Base-by-base conservation (phyloP, 2,329 filamentous ascomycete species). In the Leptodontidium sp. region DNA sequence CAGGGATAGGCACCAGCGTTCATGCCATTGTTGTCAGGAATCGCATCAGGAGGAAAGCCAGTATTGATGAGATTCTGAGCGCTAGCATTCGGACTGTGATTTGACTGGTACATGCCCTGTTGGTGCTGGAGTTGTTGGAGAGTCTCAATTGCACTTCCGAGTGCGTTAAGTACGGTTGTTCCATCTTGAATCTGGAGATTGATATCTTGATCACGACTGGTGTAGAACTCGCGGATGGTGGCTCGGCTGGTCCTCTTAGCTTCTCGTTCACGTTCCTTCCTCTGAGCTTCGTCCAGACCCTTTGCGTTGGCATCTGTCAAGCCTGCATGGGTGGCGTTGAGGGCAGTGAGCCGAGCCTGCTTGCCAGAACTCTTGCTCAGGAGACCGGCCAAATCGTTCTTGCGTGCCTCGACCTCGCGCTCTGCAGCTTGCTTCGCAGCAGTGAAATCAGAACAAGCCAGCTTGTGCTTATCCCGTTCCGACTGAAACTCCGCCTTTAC, bases 321-420 rank as follows among this genome's bases (percentile, higher is more conserved):
- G 74, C 89, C 89, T 66, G 89, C 88, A 73, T 91, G 86, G 79
- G 94, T 91, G 72, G 88, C 89, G 72, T 91, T 89, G 29, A 93
- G 88, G 81, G 93, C 93, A 76, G 86, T 85, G 74, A 92, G 90
- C 62, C 92, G 89, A 32, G 87, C 85, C 66, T 88, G 87, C 52
- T 93, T 89, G 80, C 92, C 92, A 81, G 93, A 92, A 61, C 87
- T 86, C 79, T 92, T 92, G 67, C 88, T 87, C 75, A 90, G 86
- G 38, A 90, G 82, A 71, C 85, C 85, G 24, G 84, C 82, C 75
- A 90, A 86, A 67, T 94, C 91, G 58, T 88, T 85, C 73, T 89
- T 87, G 64, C 91, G 84, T 35, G 83, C 82, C 74, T 88, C 87
- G 70, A 91, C 81, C 67, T 91, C 86, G 72, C 85, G 85, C 70